Evolutionary conservation across 139 green algal species (phyloP).

Genomic region (Asterochloris sp.): DNA sequence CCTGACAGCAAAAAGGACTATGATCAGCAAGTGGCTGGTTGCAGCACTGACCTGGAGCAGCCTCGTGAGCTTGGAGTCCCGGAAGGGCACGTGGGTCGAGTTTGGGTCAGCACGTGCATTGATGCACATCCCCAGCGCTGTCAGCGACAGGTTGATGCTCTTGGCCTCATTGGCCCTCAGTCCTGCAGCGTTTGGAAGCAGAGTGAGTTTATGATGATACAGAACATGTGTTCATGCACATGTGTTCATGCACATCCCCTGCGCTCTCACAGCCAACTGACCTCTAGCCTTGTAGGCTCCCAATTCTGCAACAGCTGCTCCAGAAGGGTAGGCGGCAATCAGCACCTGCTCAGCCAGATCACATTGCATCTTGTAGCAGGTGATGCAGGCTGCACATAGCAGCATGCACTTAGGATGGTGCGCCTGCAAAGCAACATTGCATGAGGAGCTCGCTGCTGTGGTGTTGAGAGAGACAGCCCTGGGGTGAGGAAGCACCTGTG

Average conservation of each 20-base stretch:
- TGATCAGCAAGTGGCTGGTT: neutral
- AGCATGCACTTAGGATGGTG: too few species aligned
- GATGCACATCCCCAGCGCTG: constrained; percentile 69
- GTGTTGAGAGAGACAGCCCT: too few species aligned
- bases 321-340: too few species aligned
- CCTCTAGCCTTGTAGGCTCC: too few species aligned
- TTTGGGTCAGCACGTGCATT: constrained; percentile 43
- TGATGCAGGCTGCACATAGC: too few species aligned
- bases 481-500: constrained; percentile 38
- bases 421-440: too few species aligned
- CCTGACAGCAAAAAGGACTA: too few species aligned
- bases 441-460: too few species aligned
- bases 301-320: too few species aligned
- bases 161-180: constrained; percentile 64
- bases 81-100: constrained; percentile 62
- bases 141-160: constrained; percentile 75
- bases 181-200: constrained; percentile 17
- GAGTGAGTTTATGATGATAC: neutral
- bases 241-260: neutral
- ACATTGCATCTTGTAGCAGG: too few species aligned
- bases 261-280: neutral
- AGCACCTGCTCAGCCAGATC: too few species aligned
- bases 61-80: constrained; percentile 82
- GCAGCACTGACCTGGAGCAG: constrained; percentile 54
- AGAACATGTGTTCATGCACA: neutral